Conservation (phyloP, 2,329 filamentous ascomycete genomes). For the Colletotrichum shisoi region DNA sequence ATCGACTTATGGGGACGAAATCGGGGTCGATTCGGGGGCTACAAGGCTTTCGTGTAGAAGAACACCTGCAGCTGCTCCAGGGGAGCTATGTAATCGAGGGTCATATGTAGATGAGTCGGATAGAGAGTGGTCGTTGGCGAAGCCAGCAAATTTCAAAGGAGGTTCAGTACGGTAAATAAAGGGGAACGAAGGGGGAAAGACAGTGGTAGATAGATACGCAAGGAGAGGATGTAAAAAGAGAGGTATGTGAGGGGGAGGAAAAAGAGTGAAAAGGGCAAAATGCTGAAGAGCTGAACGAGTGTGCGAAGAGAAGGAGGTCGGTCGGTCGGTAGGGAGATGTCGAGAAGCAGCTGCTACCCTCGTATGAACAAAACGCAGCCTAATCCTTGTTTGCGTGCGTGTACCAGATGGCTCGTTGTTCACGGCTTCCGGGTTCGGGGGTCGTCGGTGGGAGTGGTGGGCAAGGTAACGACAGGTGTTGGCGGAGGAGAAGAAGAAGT, state of each 20-base stretch:
- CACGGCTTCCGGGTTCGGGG: constrained; percentile 17
- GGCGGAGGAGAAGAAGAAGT: constrained; percentile 19
- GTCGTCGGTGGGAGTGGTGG: constrained; percentile 16
- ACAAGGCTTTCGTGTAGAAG: constrained; percentile 10
- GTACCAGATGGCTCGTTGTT: constrained; percentile 1
- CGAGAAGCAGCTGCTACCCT: constrained; percentile 34
- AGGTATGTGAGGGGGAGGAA: too few species aligned
- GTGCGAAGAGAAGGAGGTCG: constrained; percentile 38
- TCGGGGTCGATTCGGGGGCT: constrained; percentile 2
- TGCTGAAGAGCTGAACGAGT: constrained; percentile 39
- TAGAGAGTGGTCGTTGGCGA: constrained; percentile 8
- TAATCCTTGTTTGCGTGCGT: constrained; percentile 28
- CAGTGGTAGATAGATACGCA: constrained; percentile 21
- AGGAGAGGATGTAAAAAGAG: constrained; percentile 26
- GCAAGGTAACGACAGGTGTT: constrained; percentile 23
- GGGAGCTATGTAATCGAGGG: constrained; percentile 37
- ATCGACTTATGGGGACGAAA: not conserved
- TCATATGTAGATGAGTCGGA: constrained; percentile 27
- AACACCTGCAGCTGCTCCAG: constrained; percentile 35
- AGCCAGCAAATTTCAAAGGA: constrained; percentile 22
- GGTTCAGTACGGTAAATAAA: constrained; percentile 22
- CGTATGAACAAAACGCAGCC: constrained; percentile 27
- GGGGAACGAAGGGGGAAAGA: constrained; percentile 28
- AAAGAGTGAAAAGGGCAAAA: constrained; percentile 25
- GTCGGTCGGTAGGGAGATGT: constrained; percentile 18